A percentile compares a stretch with the other conserved stretches of the same genome.
These are phyloP conservation scores for Stagonosporopsis tanaceti DNA, from an alignment of 2,329 filamentous ascomycete species.

Conservation along the genomic window DNA sequence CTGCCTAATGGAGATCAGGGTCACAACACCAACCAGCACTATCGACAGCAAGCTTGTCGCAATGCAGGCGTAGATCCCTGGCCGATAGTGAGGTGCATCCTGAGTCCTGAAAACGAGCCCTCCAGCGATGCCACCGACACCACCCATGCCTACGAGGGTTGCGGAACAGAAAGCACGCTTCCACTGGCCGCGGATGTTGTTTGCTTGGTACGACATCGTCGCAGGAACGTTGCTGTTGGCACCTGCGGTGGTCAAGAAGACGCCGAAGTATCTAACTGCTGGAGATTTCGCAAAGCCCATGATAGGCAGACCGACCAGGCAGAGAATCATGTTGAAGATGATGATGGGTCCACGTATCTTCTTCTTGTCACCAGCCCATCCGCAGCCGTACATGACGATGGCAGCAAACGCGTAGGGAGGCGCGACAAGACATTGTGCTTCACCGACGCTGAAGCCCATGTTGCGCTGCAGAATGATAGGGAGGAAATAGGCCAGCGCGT, in stretches of 20 bases:
- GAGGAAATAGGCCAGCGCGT: constrained; percentile 80
- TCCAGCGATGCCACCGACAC: constrained; percentile 79
- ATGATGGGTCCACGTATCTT: constrained; percentile 72
- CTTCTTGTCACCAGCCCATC: constrained; percentile 73
- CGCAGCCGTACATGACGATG: constrained; percentile 59
- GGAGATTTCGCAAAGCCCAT: constrained; percentile 70
- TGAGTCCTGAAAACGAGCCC: constrained; percentile 70
- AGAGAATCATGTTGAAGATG: constrained; percentile 69
- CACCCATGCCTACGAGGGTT: constrained; percentile 77
- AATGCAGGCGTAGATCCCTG: constrained; percentile 51
- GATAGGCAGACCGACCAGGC: constrained; percentile 73
- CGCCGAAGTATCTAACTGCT: constrained; percentile 73
- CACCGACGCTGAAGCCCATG: constrained; percentile 70
- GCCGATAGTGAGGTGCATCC: constrained; percentile 45
- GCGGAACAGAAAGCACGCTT: constrained; percentile 83
- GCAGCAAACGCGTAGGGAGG: constrained; percentile 49
- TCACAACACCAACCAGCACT: constrained; percentile 43
- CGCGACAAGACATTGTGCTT: constrained; percentile 74
- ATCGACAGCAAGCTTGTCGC: constrained; percentile 49
- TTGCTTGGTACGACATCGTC: constrained; percentile 81
- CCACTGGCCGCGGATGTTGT: constrained; percentile 89
- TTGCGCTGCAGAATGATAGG: constrained; percentile 72
- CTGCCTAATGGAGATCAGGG: constrained; percentile 41
- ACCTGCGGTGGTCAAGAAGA: constrained; percentile 79
- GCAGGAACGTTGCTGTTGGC: constrained; percentile 80